Base-by-base conservation (phyloP, 78 protist genomes). In the Dictyostelium citrinum region DNA sequence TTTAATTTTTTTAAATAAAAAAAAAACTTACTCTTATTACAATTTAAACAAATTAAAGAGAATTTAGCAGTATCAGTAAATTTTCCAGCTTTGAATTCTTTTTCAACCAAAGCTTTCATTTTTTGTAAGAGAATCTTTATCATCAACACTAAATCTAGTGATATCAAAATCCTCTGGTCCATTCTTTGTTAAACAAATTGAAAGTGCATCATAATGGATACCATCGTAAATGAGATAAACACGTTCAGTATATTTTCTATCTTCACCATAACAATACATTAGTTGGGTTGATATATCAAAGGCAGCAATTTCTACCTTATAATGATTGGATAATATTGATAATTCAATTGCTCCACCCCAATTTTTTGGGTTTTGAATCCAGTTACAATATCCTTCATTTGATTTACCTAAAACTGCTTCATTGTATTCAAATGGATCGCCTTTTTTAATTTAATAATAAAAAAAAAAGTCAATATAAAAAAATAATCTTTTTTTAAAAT, bases 261-360 rank as follows among this genome's bases (percentile, higher is more conserved):
- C 93, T 39, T 88, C 93, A 33, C 93, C 93, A 88, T 88, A 88
- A 17, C 85, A 33, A 68, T 88, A 88, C 51, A 88, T 33, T 22
- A 88, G 70, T 49, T 77, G 64, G 0, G 85, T 88, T 8, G 51
- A 39, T 49, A 88, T 88, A 88, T 88, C 93, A 49, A 88, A 88
- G 45, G 93, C 93, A 17, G 70, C 93, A 78, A 88, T 88, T 17
- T 88, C 93, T 4, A 67, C 61, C n/a, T 88, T 88, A 49, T 88
- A 88, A 24, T 78, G 77, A 17, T 37, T 17, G 17, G 86, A 88
- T 46, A 88, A 33, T 3, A 88, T 88, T 20, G 93, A 88, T 20
- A 88, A 64, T 55, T 88, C 93, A 41, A 88, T 88, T 8, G 93
- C 93, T 11, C 93, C 93, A 31, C 93, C 93, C 93, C 93, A 88